Conservation (phyloP, 2,329 filamentous ascomycete species). For the Xylariales sp. region DNA sequence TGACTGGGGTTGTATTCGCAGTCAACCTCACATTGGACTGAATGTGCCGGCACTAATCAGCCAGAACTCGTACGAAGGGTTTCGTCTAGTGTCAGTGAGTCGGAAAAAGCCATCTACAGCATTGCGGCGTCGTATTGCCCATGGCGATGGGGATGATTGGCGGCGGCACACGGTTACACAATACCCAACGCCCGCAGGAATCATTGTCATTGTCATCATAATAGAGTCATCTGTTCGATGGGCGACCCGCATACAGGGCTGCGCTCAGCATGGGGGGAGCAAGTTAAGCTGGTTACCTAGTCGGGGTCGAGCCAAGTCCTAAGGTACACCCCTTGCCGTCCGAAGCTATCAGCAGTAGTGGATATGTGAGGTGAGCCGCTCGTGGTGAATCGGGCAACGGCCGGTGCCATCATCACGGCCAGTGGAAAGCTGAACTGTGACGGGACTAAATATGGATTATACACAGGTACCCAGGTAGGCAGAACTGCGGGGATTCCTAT, state of each 20-base stretch:
- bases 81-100: slow-evolving; percentile 6
- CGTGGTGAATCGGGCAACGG: slow-evolving; percentile 26
- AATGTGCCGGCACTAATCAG: slow-evolving; percentile 24
- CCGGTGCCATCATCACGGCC: slow-evolving; percentile 17
- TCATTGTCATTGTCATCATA: slow-evolving; percentile 25
- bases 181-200: slow-evolving; percentile 19
- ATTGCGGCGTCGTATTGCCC: slow-evolving; percentile 18
- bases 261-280: slow-evolving; percentile 7
- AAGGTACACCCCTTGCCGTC: slow-evolving; percentile 27
- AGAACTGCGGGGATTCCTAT: slow-evolving; percentile 28
- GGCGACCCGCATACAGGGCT: slow-evolving; percentile 30
- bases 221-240: slow-evolving; percentile 26
- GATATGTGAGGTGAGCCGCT: slow-evolving; percentile 16
- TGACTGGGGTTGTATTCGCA: slow-evolving; percentile 4
- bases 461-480: slow-evolving; percentile 21
- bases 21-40: slow-evolving; percentile 23
- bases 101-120: slow-evolving; percentile 11
- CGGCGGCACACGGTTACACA: slow-evolving; percentile 24
- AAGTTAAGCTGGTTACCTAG: not conserved
- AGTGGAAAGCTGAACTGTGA: slow-evolving; percentile 32
- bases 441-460: slow-evolving; percentile 27
- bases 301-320: slow-evolving; percentile 14
- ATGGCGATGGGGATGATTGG: not conserved
- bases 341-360: slow-evolving; percentile 29
- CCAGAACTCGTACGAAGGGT: slow-evolving; percentile 1